Conservation (phyloP, 805 yeast species). For the Wickerhamomyces canadensis region DNA sequence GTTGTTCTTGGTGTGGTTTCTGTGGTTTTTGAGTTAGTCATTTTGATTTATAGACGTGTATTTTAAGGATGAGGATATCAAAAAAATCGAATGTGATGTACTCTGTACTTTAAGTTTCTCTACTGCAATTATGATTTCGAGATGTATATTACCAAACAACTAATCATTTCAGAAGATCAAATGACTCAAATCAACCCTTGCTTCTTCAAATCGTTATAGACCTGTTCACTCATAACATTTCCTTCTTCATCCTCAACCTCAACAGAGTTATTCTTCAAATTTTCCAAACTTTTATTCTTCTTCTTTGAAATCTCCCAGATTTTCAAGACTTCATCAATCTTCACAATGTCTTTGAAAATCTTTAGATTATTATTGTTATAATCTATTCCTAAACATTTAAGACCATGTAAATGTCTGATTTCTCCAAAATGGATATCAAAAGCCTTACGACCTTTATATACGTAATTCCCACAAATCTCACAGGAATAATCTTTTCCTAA, state of each 20-base stretch:
- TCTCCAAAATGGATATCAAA: slow-evolving; percentile 76
- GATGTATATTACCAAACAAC: too few species aligned
- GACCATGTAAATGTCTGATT: slow-evolving; percentile 64
- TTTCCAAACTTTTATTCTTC: slow-evolving; percentile 6
- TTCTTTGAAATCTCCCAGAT: slow-evolving; percentile 45
- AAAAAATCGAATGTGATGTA: too few species aligned
- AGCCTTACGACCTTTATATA: slow-evolving; percentile 66
- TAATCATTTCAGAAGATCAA: too few species aligned
- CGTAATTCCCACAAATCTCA: slow-evolving; percentile 78
- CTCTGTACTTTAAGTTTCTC: too few species aligned
- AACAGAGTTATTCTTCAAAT: slow-evolving; percentile 46
- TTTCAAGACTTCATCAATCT: slow-evolving; percentile 60
- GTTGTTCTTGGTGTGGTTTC: neutral
- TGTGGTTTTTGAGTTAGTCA: neutral
- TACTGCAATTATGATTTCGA: too few species aligned
- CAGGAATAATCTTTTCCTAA: slow-evolving; percentile 66
- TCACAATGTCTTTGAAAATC: slow-evolving; percentile 64
- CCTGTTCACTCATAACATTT: slow-evolving; percentile 81
- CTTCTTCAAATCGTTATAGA: slow-evolving; percentile 76
- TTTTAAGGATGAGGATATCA: too few species aligned
- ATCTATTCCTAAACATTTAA: slow-evolving; percentile 69
- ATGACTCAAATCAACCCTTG: slow-evolving; percentile 77
- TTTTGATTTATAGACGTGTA: too few species aligned
- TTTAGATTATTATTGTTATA: slow-evolving; percentile 27
- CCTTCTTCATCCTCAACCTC: slow-evolving; percentile 94